Evolutionary conservation across 306 rosid genomes (phyloP).

Genomic region (Hippophae rhamnoides): DNA sequence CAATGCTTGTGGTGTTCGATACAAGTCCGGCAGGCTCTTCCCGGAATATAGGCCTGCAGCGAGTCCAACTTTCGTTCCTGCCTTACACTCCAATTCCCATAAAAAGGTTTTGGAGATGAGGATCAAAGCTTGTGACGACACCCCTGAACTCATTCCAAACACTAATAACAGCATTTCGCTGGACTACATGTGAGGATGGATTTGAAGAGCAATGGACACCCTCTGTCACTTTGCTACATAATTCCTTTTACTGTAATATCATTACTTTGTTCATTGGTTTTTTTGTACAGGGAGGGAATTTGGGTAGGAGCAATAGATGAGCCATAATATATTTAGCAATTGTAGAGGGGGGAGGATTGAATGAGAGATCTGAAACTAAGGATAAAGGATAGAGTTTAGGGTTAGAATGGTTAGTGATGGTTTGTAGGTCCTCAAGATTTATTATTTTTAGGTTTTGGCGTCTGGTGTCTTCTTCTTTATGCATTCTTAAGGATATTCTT

Average conservation of each 20-base stretch:
- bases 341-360: conserved; percentile 33
- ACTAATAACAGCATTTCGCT: conserved; percentile 53
- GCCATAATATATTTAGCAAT: conserved; percentile 43
- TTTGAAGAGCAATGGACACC: conserved; percentile 13
- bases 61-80: conserved; percentile 76
- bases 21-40: conserved; percentile 86
- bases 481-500: conserved; percentile 56
- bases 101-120: conserved; percentile 95
- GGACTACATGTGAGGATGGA: conserved; percentile 60
- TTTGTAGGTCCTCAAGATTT: conserved; percentile 40
- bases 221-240: conserved; percentile 35
- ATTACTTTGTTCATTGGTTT: conserved; percentile 49
- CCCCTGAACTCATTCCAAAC: conserved; percentile 80
- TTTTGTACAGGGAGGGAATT: conserved; percentile 84
- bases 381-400: conserved; percentile 49
- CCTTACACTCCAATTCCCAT: conserved; percentile 88
- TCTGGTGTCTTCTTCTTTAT: conserved; percentile 27
- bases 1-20: conserved; percentile 93
- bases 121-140: conserved; percentile 35
- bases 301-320: conserved; percentile 41
- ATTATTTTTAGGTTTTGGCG: conserved; percentile 10
- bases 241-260: conserved; percentile 39
- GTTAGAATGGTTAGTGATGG: conserved; percentile 32
- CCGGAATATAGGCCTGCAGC: conserved; percentile 98
- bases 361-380: conserved; percentile 17